These are phyloP conservation scores for Haplosporangium sp. DNA, from an alignment of 371 early-diverging fungal genomes.

Conservation along the genomic window DNA sequence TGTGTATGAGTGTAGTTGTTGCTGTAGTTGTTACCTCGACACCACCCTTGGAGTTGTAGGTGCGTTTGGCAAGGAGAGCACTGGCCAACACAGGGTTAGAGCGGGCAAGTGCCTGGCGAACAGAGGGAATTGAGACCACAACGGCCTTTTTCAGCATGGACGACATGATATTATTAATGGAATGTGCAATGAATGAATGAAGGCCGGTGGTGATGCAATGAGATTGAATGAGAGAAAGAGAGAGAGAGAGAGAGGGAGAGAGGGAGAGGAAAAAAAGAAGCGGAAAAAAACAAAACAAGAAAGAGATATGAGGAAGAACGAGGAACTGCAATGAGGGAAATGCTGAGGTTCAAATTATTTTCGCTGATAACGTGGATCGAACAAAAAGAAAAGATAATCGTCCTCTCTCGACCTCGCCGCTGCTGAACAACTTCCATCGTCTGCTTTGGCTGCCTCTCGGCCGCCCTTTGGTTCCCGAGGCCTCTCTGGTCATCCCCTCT, in stretches of 20 bases:
- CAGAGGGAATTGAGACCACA: constrained; percentile 52
- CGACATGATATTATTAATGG: constrained; percentile 15
- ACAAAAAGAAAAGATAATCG: too few relatives aligned
- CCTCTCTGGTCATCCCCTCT: too few relatives aligned
- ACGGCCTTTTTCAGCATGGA: constrained; percentile 42
- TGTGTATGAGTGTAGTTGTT: not conserved
- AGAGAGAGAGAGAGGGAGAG: not conserved
- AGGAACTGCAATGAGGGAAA: too few relatives aligned
- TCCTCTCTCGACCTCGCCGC: too few relatives aligned
- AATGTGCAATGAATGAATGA: not conserved
- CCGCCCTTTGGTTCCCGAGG: too few relatives aligned
- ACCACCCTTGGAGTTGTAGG: constrained; percentile 52
- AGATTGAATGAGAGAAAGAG: not conserved
- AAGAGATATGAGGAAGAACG: constrained; percentile 2
- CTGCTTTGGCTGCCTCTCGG: too few relatives aligned
- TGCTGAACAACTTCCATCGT: too few relatives aligned
- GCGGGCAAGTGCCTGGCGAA: constrained; percentile 51
- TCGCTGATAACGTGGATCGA: too few relatives aligned
- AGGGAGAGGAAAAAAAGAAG: not conserved
- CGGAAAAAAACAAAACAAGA: not conserved
- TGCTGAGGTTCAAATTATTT: too few relatives aligned
- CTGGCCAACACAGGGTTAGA: constrained; percentile 52
- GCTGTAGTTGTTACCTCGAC: constrained; percentile 32
- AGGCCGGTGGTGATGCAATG: not conserved
- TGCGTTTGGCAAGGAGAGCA: constrained; percentile 46